These are phyloP conservation scores for Colletotrichum zoysiae DNA, from an alignment of 2,329 filamentous ascomycete species.

Conservation along the genomic window DNA sequence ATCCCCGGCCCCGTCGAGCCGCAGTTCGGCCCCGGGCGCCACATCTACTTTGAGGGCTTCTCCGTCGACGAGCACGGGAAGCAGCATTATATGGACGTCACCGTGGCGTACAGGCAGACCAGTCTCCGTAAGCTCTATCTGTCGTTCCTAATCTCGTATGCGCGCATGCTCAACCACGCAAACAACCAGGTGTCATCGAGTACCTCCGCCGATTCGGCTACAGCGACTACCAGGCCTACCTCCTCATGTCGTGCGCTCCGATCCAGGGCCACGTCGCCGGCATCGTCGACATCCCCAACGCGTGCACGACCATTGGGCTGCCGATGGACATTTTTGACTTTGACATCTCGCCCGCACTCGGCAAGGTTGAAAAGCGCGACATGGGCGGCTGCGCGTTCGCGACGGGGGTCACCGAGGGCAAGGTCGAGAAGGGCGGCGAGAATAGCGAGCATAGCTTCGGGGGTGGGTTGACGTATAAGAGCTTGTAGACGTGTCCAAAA, in stretches of 20 bases:
- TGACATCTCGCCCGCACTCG: conserved; percentile 78
- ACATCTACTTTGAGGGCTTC: conserved; percentile 91
- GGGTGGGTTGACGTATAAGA: conserved; percentile 63
- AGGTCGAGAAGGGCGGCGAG: conserved; percentile 57
- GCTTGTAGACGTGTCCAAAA: not conserved
- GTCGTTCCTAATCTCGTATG: not conserved
- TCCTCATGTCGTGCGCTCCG: conserved; percentile 86
- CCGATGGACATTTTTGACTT: conserved; percentile 97
- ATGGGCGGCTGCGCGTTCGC: conserved; percentile 73
- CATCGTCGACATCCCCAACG: conserved; percentile 91
- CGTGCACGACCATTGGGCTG: conserved; percentile 87
- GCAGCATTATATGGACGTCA: conserved; percentile 90
- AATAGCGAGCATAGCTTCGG: conserved; percentile 64
- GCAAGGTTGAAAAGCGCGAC: conserved; percentile 55
- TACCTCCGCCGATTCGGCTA: conserved; percentile 82
- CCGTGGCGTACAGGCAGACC: conserved; percentile 87
- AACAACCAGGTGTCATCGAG: conserved; percentile 74
- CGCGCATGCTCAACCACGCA: not conserved
- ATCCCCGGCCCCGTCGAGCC: conserved; percentile 89
- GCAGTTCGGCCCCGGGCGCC: conserved; percentile 84
- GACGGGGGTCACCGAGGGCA: conserved; percentile 59
- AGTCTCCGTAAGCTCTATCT: conserved; percentile 64
- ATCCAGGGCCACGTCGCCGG: conserved; percentile 90
- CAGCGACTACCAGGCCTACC: conserved; percentile 82
- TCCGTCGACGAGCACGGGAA: conserved; percentile 89